Conservation (phyloP, 352 stramenopile species). For the Halophytophthora polymorphica region DNA sequence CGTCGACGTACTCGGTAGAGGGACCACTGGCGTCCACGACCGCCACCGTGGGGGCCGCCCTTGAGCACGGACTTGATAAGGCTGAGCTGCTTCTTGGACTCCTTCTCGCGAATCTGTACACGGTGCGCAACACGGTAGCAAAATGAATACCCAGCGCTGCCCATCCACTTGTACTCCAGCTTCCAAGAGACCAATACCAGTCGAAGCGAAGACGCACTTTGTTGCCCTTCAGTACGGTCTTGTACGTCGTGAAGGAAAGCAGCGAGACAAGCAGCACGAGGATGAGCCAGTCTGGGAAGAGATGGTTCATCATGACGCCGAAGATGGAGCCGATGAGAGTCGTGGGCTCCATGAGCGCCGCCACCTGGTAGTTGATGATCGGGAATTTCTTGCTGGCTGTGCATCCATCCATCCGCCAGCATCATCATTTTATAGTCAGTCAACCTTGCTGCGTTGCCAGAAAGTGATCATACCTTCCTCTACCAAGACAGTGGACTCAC, state of each 20-base stretch:
- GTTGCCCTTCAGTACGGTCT: constrained; percentile 65
- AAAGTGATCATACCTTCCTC: not conserved
- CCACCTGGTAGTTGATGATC: constrained; percentile 97
- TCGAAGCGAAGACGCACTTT: constrained; percentile 27
- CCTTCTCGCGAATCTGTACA: constrained; percentile 52
- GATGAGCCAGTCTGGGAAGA: constrained; percentile 84
- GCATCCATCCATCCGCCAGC: not conserved
- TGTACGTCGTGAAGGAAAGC: constrained; percentile 75
- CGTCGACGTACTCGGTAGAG: constrained; percentile 51
- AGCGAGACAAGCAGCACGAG: constrained; percentile 70
- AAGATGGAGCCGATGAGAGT: constrained; percentile 79
- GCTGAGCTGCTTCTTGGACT: constrained; percentile 37
- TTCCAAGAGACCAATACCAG: not conserved
- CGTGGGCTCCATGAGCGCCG: constrained; percentile 98
- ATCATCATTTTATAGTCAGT: constrained; percentile 8
- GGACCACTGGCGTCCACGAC: constrained; percentile 54
- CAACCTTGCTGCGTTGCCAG: not conserved
- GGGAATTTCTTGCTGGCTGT: constrained; percentile 81
- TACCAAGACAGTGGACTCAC: constrained; percentile 35
- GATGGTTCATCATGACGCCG: constrained; percentile 80
- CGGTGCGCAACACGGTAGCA: not conserved
- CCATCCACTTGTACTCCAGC: not conserved
- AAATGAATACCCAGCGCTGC: not conserved
- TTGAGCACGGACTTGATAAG: constrained; percentile 55
- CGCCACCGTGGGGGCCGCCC: constrained; percentile 37